Conservation (phyloP, 805 yeast species). For the Ogataea nitratoaversa region DNA sequence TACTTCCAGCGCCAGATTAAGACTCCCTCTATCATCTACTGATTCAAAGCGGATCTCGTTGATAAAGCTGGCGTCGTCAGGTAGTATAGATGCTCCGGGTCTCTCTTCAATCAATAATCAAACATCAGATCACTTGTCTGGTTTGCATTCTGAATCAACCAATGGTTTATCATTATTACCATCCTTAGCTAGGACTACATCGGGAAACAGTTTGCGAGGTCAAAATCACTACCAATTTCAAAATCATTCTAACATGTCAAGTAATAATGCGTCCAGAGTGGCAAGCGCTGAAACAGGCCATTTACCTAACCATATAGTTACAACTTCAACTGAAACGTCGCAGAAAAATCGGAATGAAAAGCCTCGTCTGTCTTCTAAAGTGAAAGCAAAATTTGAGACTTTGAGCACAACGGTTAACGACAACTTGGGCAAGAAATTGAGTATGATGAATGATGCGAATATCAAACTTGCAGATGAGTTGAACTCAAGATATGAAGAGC, state of each 20-base stretch:
- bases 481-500: conserved; percentile 21
- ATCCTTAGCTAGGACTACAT: neutral
- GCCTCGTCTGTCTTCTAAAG: conserved; percentile 10
- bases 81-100: neutral
- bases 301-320: neutral
- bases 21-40: neutral
- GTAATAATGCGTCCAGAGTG: neutral
- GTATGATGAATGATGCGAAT: conserved; percentile 27
- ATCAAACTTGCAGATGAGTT: conserved; percentile 26
- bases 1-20: neutral
- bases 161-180: neutral
- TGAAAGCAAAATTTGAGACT: conserved; percentile 24
- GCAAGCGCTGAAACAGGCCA: neutral
- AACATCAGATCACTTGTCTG: neutral
- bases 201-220: neutral
- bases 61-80: neutral
- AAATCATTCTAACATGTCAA: neutral
- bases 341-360: neutral
- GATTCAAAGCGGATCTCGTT: neutral
- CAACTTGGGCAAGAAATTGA: conserved; percentile 20
- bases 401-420: conserved; percentile 23
- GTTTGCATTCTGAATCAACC: neutral
- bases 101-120: neutral
- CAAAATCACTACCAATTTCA: neutral
- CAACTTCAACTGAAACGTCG: neutral